Evolutionary conservation across 2,329 filamentous ascomycete genomes (phyloP).

Genomic region (Fusarium pininemorale): DNA sequence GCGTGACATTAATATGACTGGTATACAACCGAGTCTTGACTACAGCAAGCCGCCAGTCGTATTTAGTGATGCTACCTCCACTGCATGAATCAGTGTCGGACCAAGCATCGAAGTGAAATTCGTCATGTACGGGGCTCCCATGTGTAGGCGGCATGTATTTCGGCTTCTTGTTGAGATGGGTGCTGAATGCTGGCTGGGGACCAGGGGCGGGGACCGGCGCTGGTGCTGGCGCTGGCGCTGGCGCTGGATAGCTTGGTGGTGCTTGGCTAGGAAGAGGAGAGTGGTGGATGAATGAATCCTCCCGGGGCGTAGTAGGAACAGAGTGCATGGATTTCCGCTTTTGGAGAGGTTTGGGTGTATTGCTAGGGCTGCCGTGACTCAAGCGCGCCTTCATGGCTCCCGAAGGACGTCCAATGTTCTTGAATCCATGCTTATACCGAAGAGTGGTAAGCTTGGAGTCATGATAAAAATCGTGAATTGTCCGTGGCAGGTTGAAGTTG

Average conservation of each 20-base stretch:
- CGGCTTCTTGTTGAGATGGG: slow-evolving; percentile 40
- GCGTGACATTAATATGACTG: slow-evolving; percentile 58
- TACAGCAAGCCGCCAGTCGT: slow-evolving; percentile 63
- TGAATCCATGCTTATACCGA: slow-evolving; percentile 62
- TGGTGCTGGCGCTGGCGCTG: slow-evolving; percentile 3
- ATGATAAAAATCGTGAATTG: slow-evolving; percentile 64
- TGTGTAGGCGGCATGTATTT: slow-evolving; percentile 36
- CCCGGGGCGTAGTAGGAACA: slow-evolving; percentile 41
- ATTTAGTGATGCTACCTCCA: slow-evolving; percentile 53
- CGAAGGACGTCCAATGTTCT: slow-evolving; percentile 66
- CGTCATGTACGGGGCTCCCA: slow-evolving; percentile 40
- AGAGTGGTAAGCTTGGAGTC: slow-evolving; percentile 61
- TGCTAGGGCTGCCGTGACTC: slow-evolving; percentile 36
- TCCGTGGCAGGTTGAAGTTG: slow-evolving; percentile 61
- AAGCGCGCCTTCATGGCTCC: slow-evolving; percentile 51
- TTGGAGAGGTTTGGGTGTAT: slow-evolving; percentile 41
- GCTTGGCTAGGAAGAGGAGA: slow-evolving; percentile 40
- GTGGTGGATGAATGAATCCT: slow-evolving; percentile 40
- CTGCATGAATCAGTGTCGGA: slow-evolving; percentile 63
- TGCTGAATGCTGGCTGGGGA: slow-evolving; percentile 18
- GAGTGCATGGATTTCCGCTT: slow-evolving; percentile 50
- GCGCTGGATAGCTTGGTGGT: neutral
- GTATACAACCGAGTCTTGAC: slow-evolving; percentile 60
- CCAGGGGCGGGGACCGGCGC: neutral
- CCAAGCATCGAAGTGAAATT: slow-evolving; percentile 57